Evolutionary conservation across 2,329 filamentous ascomycete species (phyloP), one percentile per base, ranked within the genome.

Genomic region (Stemphylium lycopersici): DNA sequence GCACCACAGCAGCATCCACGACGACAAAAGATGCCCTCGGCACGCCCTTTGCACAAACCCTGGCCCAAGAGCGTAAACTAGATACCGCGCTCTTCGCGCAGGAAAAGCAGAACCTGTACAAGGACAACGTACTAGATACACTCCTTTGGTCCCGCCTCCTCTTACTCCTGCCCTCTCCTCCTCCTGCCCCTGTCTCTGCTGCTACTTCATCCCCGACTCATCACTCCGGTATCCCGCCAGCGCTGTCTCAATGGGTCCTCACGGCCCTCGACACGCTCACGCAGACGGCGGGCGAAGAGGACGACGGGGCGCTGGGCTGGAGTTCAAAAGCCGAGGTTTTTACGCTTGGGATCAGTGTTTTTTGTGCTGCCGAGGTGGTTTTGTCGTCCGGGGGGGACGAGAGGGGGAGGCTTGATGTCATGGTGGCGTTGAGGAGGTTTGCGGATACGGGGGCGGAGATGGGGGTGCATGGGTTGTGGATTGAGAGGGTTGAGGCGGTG

Each of bases 21-120:
- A 3, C 52, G n/a, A 8, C 16, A 3, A 2, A 36, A 20, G 1
- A 33, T 7, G 3, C 47, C 56, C 16, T 55, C 54, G 2, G 8
- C 8, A 43, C 15, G 3, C 46, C 59, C 0, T 70, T 74, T 43
- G 13, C 31, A 3, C 4, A 43, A 0, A 42, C 47, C 0, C 64
- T 82, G 3, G 56, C 63, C 0, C 66, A 72, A 4, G 70, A 73
- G 10, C 65, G 71, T 3, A 72, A 74, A 36, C 75, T 79, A 63
- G 84, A 90, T 68, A 84, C 87, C 58, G 81, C 87, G 3, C 83
- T 99, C 0, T 99, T 99, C 71, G 88, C 84, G 0, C 83, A 91
- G 51, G 95, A 99, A 76, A 93, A 96, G 72, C 92, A 96, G 71
- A 99, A 99, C 70, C 81, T 97, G n/a, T 98, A 91, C 73, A 80